These are phyloP conservation scores for Verbascum thapsus DNA, from an alignment of 257 asterid genomes.

Conservation along the genomic window DNA sequence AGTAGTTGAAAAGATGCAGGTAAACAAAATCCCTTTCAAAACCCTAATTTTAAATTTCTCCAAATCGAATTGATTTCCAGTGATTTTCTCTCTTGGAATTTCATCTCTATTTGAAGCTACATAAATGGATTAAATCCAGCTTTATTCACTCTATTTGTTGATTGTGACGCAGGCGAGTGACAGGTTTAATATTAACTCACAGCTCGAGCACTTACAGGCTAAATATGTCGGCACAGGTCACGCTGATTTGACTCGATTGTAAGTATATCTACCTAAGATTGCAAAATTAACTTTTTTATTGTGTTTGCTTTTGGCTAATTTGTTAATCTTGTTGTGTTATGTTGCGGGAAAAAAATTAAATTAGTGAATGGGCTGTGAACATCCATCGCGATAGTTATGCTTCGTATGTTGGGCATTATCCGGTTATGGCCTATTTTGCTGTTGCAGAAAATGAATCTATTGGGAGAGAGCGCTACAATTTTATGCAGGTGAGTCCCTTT, in stretches of 20 bases:
- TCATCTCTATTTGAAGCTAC: background rate
- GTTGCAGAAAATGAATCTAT: conserved; percentile 96
- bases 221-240: conserved; percentile 99
- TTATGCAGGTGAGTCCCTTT: conserved; percentile 73
- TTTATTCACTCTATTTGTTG: too few relatives aligned
- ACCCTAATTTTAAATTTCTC: background rate
- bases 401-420: conserved; percentile 91
- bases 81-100: too few relatives aligned
- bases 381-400: conserved; percentile 91
- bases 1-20: conserved; percentile 39
- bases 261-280: conserved; percentile 24
- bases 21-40: background rate
- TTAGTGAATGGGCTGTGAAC: conserved; percentile 99
- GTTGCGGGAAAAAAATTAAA: too few relatives aligned
- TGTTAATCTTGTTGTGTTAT: background rate
- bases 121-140: too few relatives aligned
- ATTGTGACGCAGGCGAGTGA: too few relatives aligned
- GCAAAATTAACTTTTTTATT: too few relatives aligned
- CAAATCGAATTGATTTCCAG: too few relatives aligned
- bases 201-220: conserved; percentile 55
- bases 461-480: conserved; percentile 97
- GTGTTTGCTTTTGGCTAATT: background rate
- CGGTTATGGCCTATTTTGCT: conserved; percentile 84
- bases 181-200: too few relatives aligned
- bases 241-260: conserved; percentile 94